A percentile compares a stretch with the other conserved stretches of the same genome.
Conservation (phyloP, 2,329 filamentous ascomycete species). For the Fusarium oligoseptatum region DNA sequence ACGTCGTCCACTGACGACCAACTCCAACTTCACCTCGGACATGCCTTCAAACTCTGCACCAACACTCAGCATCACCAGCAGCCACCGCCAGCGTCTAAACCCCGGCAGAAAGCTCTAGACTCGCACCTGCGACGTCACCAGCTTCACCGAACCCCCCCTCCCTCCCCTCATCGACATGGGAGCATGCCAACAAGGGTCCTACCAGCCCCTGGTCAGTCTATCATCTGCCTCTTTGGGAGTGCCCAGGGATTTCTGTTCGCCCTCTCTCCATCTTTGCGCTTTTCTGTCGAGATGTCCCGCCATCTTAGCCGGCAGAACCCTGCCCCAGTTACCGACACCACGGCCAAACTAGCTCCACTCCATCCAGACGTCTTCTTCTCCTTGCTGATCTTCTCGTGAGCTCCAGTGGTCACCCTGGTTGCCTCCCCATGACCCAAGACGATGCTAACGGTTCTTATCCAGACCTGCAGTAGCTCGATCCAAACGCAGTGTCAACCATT, state of each 20-base stretch:
- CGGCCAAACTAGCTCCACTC: conserved; percentile 38
- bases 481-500: conserved; percentile 26
- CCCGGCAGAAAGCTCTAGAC: no score
- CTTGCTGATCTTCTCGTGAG: conserved; percentile 7
- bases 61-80: no score
- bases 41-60: no score
- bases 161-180: no score
- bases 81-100: no score
- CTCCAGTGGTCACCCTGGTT: neutral
- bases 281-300: conserved; percentile 17
- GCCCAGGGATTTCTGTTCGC: conserved; percentile 19
- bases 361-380: conserved; percentile 19
- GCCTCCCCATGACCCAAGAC: conserved; percentile 18
- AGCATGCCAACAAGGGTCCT: neutral
- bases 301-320: conserved; percentile 24
- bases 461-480: conserved; percentile 41
- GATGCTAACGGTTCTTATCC: conserved; percentile 42
- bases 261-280: conserved; percentile 12
- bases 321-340: conserved; percentile 42
- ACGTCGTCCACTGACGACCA: no score
- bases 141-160: no score
- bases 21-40: no score
- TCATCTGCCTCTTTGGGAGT: conserved; percentile 23
- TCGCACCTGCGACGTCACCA: no score
- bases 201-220: conserved; percentile 15